Evolutionary conservation across 78 protist genomes (phyloP).

Genomic region (Protostelium mycophagum): DNA sequence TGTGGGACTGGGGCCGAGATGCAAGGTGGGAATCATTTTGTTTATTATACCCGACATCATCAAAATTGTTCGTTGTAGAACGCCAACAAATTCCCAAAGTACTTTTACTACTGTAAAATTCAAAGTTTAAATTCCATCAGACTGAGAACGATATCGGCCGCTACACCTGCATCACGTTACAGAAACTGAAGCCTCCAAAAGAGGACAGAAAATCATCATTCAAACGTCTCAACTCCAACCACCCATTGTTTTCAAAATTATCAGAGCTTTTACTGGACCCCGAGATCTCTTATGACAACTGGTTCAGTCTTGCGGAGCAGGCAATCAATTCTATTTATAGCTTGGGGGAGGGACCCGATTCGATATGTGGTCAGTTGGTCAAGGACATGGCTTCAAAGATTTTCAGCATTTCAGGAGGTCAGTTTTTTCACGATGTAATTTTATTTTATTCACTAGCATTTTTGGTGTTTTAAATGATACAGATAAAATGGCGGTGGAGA

Average conservation of each 20-base stretch:
- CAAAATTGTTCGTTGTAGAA: neutral
- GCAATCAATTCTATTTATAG: slow-evolving; percentile 44
- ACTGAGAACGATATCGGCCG: slow-evolving; percentile 11
- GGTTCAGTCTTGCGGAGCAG: slow-evolving; percentile 57
- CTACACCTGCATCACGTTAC: slow-evolving; percentile 39
- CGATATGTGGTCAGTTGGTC: neutral
- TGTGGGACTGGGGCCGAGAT: slow-evolving; percentile 16
- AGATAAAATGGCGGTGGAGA: neutral
- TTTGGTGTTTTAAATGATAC: neutral
- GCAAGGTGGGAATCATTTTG: slow-evolving; percentile 4
- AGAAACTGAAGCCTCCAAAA: slow-evolving; percentile 1
- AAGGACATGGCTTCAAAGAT: slow-evolving; percentile 1
- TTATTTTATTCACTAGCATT: neutral
- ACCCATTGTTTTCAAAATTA: slow-evolving; percentile 22
- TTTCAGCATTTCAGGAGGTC: neutral
- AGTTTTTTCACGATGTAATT: neutral
- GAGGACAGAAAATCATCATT: neutral
- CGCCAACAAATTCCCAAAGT: no score
- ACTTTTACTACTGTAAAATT: no score
- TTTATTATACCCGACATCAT: neutral
- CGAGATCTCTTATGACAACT: neutral
- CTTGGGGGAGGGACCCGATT: slow-evolving; percentile 51
- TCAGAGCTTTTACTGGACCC: neutral
- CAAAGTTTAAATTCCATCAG: neutral
- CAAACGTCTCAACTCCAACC: neutral